These are phyloP conservation scores for Micractinium sp. DNA, from an alignment of 139 green algal genomes.

Conservation along the genomic window DNA sequence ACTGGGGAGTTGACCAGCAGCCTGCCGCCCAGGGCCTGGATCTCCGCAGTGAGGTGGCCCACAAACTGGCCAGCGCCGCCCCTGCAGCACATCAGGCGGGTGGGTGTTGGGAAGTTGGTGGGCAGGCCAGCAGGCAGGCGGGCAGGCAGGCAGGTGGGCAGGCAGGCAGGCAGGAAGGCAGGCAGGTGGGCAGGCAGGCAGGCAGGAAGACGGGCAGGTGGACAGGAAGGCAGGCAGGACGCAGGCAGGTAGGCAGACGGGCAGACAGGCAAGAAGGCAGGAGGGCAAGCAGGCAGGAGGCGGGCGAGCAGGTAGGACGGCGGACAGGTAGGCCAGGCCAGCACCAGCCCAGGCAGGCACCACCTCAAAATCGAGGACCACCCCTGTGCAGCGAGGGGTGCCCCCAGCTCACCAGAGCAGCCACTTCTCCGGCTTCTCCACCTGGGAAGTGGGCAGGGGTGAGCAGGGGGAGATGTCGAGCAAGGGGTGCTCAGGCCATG, in stretches of 20 bases:
- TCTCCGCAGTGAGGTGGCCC: background rate
- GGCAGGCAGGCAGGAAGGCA: background rate
- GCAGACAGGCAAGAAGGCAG: background rate
- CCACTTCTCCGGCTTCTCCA: slow-evolving; percentile 10
- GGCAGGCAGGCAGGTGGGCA: background rate
- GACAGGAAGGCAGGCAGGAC: background rate
- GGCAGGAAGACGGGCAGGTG: too few relatives aligned
- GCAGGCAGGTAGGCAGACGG: background rate
- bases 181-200: background rate
- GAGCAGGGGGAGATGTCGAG: too few relatives aligned
- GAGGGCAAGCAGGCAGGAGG: background rate
- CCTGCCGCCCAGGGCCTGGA: background rate
- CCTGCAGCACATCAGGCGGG: background rate
- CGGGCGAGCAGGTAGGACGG: background rate
- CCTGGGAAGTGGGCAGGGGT: too few relatives aligned
- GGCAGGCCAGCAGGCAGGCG: background rate
- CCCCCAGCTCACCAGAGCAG: background rate
- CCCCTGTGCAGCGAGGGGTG: too few relatives aligned
- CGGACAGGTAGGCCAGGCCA: background rate
- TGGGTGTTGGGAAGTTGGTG: too few relatives aligned
- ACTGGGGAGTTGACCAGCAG: background rate
- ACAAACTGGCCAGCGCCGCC: slow-evolving; percentile 14
- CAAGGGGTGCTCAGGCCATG: too few relatives aligned
- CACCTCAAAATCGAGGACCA: background rate
- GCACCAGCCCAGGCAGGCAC: background rate